Base-by-base conservation (phyloP, 306 rosid species). In the Vicia sativa region DNA sequence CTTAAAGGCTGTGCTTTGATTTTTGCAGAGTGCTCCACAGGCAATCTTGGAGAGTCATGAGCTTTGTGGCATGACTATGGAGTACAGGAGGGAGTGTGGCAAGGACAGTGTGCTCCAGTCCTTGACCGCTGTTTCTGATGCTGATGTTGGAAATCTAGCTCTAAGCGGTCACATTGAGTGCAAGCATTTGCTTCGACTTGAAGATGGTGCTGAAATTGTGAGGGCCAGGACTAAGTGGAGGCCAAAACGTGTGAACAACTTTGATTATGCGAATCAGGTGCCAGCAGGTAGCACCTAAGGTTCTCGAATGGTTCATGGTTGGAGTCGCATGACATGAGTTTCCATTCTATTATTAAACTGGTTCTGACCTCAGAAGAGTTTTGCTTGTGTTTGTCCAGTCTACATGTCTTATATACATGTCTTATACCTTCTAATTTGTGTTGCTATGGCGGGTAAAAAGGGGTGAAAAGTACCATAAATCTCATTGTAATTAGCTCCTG, bases 41-140 rank as follows among this genome's bases (percentile, higher is more conserved):
- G 53, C 89, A 62, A 88, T 95, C 78, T 54, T 90, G 86, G 99
- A 95, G 91, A 95, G 97, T 75, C 96, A 87, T 16, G 97, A 88
- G 82, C 95, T 95, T 14, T 67, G 79, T 19, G 15, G 92, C 42
- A 43, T 95, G 88, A 87, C 96, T 62, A 65, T 95, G 80, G 97
- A 95, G 83, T 95, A 95, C 69, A 80, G 99, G 84, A 88, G 97
- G 87, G 99, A 95, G 83, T 95, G 99, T 56, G 96, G 95, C 64
- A 87, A 81, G 95, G 97, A 91, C 89, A 88, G 99, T 45, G 88
- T 90, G 77, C 91, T 95, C 78, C 86, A 82, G 73, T 95, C 99
- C 67, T 76, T 90, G 44, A 84, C 97, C 44, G 79, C 92, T 0
- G 86, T 88, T 23, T 82, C 96, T 41, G 68, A 71, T 49, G 79